A percentile compares a stretch with the other conserved stretches of the same genome.
These are phyloP conservation scores for Orbilia blumenaviensis DNA, from an alignment of 2,329 filamentous ascomycete genomes.

Conservation along the genomic window DNA sequence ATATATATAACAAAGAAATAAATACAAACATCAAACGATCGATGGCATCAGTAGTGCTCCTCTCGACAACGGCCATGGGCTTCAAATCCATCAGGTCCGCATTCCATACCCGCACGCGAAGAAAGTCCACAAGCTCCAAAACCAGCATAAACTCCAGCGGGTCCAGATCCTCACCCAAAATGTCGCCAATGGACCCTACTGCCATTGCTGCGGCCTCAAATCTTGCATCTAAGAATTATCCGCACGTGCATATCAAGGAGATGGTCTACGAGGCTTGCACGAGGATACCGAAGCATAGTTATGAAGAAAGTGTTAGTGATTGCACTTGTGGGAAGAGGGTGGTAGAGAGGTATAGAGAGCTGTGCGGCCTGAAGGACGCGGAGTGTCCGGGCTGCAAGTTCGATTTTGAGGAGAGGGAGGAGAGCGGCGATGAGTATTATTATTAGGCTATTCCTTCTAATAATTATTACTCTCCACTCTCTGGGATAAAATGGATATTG, in stretches of 20 bases:
- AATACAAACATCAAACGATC: neutral
- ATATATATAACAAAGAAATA: no score
- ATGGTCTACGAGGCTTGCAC: conserved; percentile 50
- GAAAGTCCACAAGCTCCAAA: conserved; percentile 26
- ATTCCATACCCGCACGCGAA: conserved; percentile 31
- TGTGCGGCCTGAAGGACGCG: conserved; percentile 41
- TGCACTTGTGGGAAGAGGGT: conserved; percentile 49
- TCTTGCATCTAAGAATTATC: conserved; percentile 31
- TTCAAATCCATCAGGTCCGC: conserved; percentile 45
- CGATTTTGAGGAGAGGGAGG: conserved; percentile 37
- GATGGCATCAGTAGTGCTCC: conserved; percentile 27
- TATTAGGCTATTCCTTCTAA: neutral
- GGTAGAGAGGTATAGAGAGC: conserved; percentile 42
- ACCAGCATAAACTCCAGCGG: conserved; percentile 17
- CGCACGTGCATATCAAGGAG: conserved; percentile 50
- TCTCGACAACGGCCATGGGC: conserved; percentile 27
- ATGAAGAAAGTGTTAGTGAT: conserved; percentile 30
- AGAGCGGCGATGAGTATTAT: conserved; percentile 47
- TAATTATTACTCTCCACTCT: neutral
- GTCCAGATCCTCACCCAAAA: conserved; percentile 18
- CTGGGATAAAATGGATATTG: neutral
- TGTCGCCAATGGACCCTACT: neutral
- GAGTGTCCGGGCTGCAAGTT: conserved; percentile 51
- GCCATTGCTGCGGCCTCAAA: neutral
- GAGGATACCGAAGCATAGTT: conserved; percentile 46